A percentile compares a stretch with the other conserved stretches of the same genome.
These are phyloP conservation scores for Porcisia hertigi DNA, from an alignment of 208 protist genomes.

Conservation along the genomic window DNA sequence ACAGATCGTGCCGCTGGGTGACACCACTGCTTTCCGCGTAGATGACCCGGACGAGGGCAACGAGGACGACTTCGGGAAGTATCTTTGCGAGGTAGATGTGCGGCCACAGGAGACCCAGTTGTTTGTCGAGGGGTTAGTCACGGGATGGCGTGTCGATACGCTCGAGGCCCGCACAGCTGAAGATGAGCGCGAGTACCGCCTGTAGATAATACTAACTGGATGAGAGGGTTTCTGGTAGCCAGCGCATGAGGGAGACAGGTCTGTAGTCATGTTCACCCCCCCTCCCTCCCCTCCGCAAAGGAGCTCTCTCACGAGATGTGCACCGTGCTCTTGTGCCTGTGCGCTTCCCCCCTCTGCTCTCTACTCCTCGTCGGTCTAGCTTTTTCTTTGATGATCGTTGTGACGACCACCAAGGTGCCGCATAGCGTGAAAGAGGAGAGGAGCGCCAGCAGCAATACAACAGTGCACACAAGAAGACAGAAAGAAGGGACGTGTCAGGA, in stretches of 20 bases:
- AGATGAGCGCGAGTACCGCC: conserved; percentile 64
- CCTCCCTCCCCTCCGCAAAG: background rate
- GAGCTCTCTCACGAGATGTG: background rate
- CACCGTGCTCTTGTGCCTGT: background rate
- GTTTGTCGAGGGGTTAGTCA: conserved; percentile 74
- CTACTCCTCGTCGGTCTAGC: background rate
- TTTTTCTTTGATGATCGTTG: background rate
- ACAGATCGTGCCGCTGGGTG: conserved; percentile 70
- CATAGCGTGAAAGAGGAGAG: background rate
- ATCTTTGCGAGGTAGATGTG: conserved; percentile 78
- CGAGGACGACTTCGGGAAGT: conserved; percentile 80
- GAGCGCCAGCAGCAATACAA: background rate
- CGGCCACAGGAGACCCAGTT: conserved; percentile 64
- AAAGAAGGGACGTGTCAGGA: background rate
- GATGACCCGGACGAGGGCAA: conserved; percentile 76
- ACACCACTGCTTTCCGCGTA: conserved; percentile 71
- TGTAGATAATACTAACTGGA: conserved; percentile 30
- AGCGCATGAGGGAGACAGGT: background rate
- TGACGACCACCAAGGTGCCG: background rate
- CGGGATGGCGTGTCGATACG: conserved; percentile 78
- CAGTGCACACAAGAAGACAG: background rate
- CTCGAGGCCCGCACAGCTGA: conserved; percentile 65
- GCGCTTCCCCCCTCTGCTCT: background rate
- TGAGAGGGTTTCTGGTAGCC: background rate
- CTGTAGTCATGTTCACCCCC: background rate